Conservation (phyloP, 345 rosid species). For the Eucalyptus viminalis region DNA sequence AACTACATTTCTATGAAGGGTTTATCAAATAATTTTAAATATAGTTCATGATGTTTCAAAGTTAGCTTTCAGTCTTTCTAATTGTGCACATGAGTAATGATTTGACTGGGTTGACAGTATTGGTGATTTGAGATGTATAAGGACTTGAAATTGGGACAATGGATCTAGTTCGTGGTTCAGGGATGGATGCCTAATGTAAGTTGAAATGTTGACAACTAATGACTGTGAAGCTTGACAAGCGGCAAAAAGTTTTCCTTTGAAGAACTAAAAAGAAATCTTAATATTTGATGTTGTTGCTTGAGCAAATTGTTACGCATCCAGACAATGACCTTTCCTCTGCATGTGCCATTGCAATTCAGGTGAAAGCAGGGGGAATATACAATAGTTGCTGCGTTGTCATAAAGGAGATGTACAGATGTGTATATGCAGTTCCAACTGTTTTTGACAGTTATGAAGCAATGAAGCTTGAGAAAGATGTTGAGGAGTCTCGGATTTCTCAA, state of each 20-base stretch:
- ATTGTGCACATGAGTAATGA: neutral
- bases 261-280: neutral
- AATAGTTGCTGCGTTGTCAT: constrained; percentile 85
- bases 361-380: constrained; percentile 60
- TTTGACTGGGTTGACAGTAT: neutral
- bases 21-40: neutral
- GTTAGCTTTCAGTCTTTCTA: neutral
- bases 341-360: constrained; percentile 25
- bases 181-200: neutral
- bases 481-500: constrained; percentile 51
- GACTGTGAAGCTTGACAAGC: neutral
- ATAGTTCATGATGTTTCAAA: neutral
- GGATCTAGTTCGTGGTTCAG: neutral
- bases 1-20: neutral
- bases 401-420: constrained; percentile 77
- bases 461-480: constrained; percentile 59
- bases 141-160: neutral
- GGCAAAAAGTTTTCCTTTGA: neutral
- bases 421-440: constrained; percentile 71
- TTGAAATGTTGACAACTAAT: neutral
- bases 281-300: neutral
- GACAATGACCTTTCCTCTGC: neutral
- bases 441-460: constrained; percentile 50
- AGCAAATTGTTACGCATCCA: neutral
- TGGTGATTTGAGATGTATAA: neutral